Base-by-base conservation (phyloP, 768 basidiomycete species). In the Rhizopogon vulgaris region DNA sequence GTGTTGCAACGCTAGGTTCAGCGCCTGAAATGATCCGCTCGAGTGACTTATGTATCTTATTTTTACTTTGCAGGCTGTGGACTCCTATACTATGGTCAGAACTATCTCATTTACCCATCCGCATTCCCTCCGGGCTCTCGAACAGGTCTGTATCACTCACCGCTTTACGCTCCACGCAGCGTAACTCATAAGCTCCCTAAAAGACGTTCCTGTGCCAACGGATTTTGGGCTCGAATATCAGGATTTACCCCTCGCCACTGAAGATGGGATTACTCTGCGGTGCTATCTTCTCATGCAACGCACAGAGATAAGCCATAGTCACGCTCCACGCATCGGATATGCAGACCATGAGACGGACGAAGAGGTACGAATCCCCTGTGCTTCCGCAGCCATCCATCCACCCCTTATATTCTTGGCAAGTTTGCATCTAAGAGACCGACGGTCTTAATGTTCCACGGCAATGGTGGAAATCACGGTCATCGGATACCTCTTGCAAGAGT, bases 381-480 rank as follows among this genome's bases (percentile, higher is more conserved):
- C 45, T 30, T 14, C n/a, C 6, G 27, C 18, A 9, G 18, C 1
- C 10, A 24, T 14, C 17, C 42, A 8, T 27, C 15, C 17, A 41
- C 36, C 18, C 38, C 9, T 15, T 28, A 0, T 1, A 24, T 15
- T 2, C 22, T 24, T 15, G 2, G 22, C 22, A 43, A 77, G 77
- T 75, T 75, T 54, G 71, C 74, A 14, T 63, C 72, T 0, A 66
- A 64, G 40, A 75, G 93, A 14, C 95, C 95, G 1, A 96, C 93
- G 0, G 75, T 98, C 2, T 67, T 98, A 46, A 90, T 97, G 83
- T 92, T 96, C 51, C 94, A 97, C 59, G 95, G 95, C 6, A 90
- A 90, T 60, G 88, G 83, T 0, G 89, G 89, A 12, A 92, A 91
- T 58, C 74, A 83, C 37, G 94, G 95, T 1, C 95, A 98, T 63